Conservation (phyloP, 495 filamentous ascomycete genomes). For the Trichoderma orchidacearum region DNA sequence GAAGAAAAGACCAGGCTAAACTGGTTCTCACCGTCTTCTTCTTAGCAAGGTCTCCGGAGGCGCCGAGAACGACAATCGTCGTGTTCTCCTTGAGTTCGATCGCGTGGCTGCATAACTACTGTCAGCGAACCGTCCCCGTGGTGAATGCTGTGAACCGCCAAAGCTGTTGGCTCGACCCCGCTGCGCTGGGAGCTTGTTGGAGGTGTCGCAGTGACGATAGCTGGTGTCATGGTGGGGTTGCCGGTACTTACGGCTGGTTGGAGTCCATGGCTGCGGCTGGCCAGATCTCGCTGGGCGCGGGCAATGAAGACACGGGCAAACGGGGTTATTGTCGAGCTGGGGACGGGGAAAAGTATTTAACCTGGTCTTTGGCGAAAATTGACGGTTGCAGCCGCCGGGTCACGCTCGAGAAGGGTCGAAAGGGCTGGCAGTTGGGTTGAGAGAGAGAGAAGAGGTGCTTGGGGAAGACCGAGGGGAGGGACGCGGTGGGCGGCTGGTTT, state of each 20-base stretch:
- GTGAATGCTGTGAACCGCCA: neutral
- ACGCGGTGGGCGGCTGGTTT: neutral
- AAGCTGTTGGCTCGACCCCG: neutral
- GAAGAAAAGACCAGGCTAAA: neutral
- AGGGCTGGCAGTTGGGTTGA: neutral
- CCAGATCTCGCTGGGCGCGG: neutral
- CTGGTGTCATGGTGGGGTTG: neutral
- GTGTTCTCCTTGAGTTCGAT: slow-evolving; percentile 98
- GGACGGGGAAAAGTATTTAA: neutral
- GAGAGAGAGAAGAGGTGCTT: neutral
- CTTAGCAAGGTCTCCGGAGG: slow-evolving; percentile 95
- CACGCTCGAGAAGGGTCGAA: no score
- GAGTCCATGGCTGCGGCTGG: neutral
- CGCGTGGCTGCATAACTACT: neutral
- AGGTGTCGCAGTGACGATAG: neutral
- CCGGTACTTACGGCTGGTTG: neutral
- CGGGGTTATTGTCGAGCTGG: neutral
- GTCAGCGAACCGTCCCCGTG: slow-evolving; percentile 5
- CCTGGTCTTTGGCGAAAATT: neutral
- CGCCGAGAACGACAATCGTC: slow-evolving; percentile 90
- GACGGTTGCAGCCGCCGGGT: neutral
- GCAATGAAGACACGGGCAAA: neutral
- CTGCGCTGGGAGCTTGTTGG: neutral
- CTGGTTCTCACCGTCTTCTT: slow-evolving; percentile 80
- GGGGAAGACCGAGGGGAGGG: neutral